Conservation (phyloP, 371 early-diverging fungal genomes). For the Apophysomyces trapeziformis region DNA sequence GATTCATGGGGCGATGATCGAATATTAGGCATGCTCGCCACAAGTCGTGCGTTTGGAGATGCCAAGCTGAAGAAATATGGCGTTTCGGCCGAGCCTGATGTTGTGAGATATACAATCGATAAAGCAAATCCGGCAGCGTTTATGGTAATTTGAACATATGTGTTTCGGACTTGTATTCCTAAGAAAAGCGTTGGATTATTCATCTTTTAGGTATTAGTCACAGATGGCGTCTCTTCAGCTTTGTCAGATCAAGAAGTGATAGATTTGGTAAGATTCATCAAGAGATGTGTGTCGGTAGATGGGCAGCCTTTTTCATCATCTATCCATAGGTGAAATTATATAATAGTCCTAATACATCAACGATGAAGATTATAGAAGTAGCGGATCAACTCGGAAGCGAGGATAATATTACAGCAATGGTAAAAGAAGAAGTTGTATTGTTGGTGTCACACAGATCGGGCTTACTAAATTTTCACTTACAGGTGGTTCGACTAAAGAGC, state of each 20-base stretch:
- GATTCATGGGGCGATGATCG: conserved; percentile 84
- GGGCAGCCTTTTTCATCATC: too few species aligned
- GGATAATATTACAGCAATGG: conserved; percentile 76
- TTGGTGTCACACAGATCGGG: neutral
- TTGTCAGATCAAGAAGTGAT: conserved; percentile 82
- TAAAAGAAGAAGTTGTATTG: conserved; percentile 21
- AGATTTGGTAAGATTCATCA: conserved; percentile 60
- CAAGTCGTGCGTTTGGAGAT: conserved; percentile 78
- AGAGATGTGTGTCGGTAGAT: neutral
- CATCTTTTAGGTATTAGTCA: conserved; percentile 53
- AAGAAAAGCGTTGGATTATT: neutral
- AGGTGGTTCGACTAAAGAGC: conserved; percentile 79
- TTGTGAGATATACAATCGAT: conserved; percentile 47
- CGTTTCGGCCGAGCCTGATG: conserved; percentile 77
- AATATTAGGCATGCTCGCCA: conserved; percentile 72
- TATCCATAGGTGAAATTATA: conserved; percentile 55
- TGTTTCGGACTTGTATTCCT: neutral
- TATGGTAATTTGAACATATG: conserved; percentile 27
- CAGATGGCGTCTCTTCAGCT: conserved; percentile 78
- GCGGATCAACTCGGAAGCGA: conserved; percentile 80
- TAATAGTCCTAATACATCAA: conserved; percentile 60
- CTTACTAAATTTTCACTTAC: conserved; percentile 5
- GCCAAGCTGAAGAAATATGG: conserved; percentile 73
- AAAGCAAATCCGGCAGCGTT: conserved; percentile 50
- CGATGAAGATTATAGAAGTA: conserved; percentile 63